Evolutionary conservation across 179 eudicot species (phyloP).

Genomic region (Silene noctiflora): DNA sequence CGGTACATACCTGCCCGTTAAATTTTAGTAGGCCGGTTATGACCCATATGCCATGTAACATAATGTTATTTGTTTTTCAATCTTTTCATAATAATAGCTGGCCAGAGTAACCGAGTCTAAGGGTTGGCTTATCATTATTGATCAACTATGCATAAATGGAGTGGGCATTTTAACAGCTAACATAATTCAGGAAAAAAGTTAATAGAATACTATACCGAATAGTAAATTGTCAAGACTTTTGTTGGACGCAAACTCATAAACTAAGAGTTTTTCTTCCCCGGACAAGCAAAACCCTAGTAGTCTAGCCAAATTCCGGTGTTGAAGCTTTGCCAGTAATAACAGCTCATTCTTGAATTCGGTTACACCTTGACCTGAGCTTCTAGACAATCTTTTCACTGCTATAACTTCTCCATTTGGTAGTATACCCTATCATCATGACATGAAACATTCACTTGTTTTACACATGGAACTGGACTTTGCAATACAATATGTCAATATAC

Average conservation of each 20-base stretch:
- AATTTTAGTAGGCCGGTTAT: too few species aligned
- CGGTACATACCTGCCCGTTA: too few species aligned
- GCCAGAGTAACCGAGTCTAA: too few species aligned
- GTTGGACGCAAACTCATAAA: constrained; percentile 40
- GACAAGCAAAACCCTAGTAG: constrained; percentile 35
- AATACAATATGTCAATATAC: too few species aligned
- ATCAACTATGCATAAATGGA: neutral
- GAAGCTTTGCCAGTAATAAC: constrained; percentile 36
- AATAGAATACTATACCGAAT: constrained; percentile 24
- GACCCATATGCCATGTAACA: too few species aligned
- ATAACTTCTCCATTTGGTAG: constrained; percentile 27
- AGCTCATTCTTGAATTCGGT: constrained; percentile 43
- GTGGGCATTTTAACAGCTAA: neutral
- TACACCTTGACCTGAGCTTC: constrained; percentile 31
- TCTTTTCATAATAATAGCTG: too few species aligned
- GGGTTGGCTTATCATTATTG: too few species aligned
- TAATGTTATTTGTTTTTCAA: too few species aligned
- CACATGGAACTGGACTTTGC: too few species aligned
- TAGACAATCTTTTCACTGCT: constrained; percentile 38
- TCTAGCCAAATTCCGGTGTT: constrained; percentile 37
- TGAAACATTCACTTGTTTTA: neutral
- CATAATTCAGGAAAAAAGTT: neutral
- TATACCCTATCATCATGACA: constrained; percentile 19
- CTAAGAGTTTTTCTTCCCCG: constrained; percentile 35
- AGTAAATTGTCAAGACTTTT: constrained; percentile 41